A percentile compares a stretch with the other conserved stretches of the same genome.
These are phyloP conservation scores for Geosiphon pyriformis DNA, from an alignment of 192 early-diverging fungal genomes.

Conservation along the genomic window DNA sequence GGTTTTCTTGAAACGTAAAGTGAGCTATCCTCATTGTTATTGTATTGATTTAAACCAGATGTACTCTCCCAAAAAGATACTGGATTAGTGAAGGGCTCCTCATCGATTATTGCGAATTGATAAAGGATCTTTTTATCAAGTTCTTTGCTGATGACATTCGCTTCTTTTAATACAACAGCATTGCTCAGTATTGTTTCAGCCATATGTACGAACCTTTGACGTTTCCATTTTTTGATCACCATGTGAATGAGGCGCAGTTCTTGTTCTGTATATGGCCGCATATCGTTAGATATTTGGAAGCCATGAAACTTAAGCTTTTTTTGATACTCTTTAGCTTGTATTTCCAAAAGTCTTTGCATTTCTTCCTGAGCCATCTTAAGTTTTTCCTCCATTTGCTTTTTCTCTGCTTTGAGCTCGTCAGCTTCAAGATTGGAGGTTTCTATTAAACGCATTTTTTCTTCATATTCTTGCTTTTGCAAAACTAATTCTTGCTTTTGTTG, in stretches of 20 bases:
- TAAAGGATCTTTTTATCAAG: constrained; percentile 75
- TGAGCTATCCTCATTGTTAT: constrained; percentile 42
- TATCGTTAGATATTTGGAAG: constrained; percentile 29
- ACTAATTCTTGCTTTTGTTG: constrained; percentile 41
- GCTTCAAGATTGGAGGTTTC: constrained; percentile 35
- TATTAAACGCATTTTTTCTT: constrained; percentile 45
- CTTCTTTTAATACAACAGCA: constrained; percentile 76
- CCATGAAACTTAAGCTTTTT: constrained; percentile 42
- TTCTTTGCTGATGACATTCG: constrained; percentile 84
- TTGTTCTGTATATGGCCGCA: constrained; percentile 37
- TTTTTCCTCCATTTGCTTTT: constrained; percentile 40
- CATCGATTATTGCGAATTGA: constrained; percentile 75
- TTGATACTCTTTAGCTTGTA: constrained; percentile 50
- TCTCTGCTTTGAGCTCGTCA: constrained; percentile 38
- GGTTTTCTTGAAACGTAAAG: constrained; percentile 40
- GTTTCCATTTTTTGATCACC: constrained; percentile 42
- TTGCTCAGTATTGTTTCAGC: constrained; percentile 64
- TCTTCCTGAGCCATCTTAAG: constrained; percentile 44
- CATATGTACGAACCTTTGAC: constrained; percentile 53
- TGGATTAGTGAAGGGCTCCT: constrained; percentile 45
- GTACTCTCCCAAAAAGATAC: constrained; percentile 50
- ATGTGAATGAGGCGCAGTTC: constrained; percentile 39
- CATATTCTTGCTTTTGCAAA: constrained; percentile 48
- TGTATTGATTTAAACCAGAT: constrained; percentile 42
- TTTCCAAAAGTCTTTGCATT: constrained; percentile 44